Evolutionary conservation across 345 rosid species (phyloP), one percentile per base, ranked within the genome.

Genomic region (Sisymbrium irio): DNA sequence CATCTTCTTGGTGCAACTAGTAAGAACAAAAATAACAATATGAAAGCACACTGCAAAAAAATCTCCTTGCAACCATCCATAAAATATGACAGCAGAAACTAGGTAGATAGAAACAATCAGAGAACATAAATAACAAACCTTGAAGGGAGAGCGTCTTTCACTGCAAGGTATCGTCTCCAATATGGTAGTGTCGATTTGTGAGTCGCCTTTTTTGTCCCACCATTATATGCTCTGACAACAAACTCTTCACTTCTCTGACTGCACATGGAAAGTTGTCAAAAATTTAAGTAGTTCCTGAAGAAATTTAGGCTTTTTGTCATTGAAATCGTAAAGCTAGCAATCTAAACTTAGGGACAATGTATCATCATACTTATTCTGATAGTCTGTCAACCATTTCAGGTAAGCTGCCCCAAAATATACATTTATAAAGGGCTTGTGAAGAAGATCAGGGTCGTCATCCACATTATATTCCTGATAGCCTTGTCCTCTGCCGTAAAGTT

Each of bases 191-290:
- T 95, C 15, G 97, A 87, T 81, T 95, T 95, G 70, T 86, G 91
- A 50, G 82, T 87, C 51, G 96, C 93, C 72, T 90, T 92, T 72
- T 86, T 88, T 7, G 90, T 81, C 42, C 98, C 96, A 42, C 97
- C 96, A 45, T 63, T 83, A 59, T 90, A 88, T 44, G 99, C 91
- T 76, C 99, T 82, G 46, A 95, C 89, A 36, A 88, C 76, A 81
- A 81, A 95, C 84, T 95, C 99, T 82, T 95, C 99, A 12, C 88
- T 83, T 83, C 96, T 86, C 78, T 72, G 87, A 78, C 99, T 95
- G 83, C 81, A 72, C 73, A 77, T 30, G 54, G 46, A 66, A 32
- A 15, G 11, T 46, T 58, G 32, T 79, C 54, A 85, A 53, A 68
- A 15, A 3, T 25, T 65, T 13, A 18, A 59, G 36, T n/a, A 2